Evolutionary conservation across 2,329 filamentous ascomycete genomes (phyloP), one percentile per base, ranked within the genome.

Genomic region (Stachybotrys echinatus): DNA sequence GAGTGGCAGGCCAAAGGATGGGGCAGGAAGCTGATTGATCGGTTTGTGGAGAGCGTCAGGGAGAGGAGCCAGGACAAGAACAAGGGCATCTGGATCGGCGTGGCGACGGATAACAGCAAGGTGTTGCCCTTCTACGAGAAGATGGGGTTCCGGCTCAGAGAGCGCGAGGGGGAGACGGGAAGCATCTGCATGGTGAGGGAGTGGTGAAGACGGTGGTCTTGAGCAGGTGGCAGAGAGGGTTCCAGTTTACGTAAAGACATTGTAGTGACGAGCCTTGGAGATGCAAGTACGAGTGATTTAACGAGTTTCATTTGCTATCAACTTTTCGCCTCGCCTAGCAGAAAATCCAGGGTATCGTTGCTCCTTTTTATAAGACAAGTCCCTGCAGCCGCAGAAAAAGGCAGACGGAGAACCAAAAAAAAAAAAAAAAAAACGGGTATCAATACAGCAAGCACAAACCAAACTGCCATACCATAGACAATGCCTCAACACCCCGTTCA

Each of bases 71-170:
- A 42, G 37, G 38, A 42, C 22, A 53, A 38, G 17, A 51, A 49
- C 18, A 64, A 56, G 54, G 74, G 74, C 3, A 63, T 74, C 19
- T 70, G 71, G 52, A 65, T 78, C 27, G 73, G 73, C 3, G 64
- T 77, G 7, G 65, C 67, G 12, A 67, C 61, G 22, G 75, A 77
- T 59, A 78, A 78, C 56, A 63, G 54, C 6, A 70, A 72, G 62
- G 75, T 77, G 14, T 69, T 79, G 42, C 55, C 60, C 42, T 77
- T 77, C 55, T 78, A 78, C 55, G 69, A 76, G 60, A 70, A 60
- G 60, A 54, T 73, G 51, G 75, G 73, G 34, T 77, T 78, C 51
- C 61, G 63, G 50, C 58, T 74, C 8, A 59, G 65, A 53, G 61
- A 64, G 5, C 65, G 66, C 3, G 68, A 64, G 4, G 63, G 65